These are phyloP conservation scores for Sclerotinia nivalis DNA, from an alignment of 2,329 filamentous ascomycete species.

Conservation along the genomic window DNA sequence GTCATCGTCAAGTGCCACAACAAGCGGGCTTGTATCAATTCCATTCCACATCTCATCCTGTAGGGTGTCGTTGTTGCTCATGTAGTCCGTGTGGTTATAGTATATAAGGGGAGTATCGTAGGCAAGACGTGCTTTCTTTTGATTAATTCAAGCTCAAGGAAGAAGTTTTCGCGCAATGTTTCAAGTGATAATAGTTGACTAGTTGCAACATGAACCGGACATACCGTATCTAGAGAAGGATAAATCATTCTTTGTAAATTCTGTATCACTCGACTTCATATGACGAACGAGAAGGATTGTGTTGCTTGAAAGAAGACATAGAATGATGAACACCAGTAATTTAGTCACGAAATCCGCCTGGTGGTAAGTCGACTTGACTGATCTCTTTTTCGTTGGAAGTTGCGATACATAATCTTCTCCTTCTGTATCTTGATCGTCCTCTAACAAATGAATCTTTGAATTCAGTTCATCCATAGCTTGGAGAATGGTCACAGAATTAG, in stretches of 20 bases:
- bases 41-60: slow-evolving; percentile 8
- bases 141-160: neutral
- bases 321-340: neutral
- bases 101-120: slow-evolving; percentile 17
- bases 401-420: neutral
- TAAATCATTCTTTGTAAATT: neutral
- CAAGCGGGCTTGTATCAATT: neutral
- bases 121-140: neutral
- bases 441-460: neutral
- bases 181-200: neutral
- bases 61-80: slow-evolving; percentile 16
- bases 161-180: neutral
- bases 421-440: neutral
- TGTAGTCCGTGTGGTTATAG: slow-evolving; percentile 14
- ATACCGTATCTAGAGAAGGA: neutral
- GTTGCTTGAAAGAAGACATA: neutral
- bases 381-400: neutral
- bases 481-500: neutral
- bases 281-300: neutral
- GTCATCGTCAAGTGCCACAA: slow-evolving; percentile 3
- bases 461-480: neutral
- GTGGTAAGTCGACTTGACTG: neutral
- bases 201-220: neutral
- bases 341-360: neutral
- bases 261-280: neutral